Base-by-base conservation (phyloP, 2,329 filamentous ascomycete species). In the Tolypocladium capitatum region DNA sequence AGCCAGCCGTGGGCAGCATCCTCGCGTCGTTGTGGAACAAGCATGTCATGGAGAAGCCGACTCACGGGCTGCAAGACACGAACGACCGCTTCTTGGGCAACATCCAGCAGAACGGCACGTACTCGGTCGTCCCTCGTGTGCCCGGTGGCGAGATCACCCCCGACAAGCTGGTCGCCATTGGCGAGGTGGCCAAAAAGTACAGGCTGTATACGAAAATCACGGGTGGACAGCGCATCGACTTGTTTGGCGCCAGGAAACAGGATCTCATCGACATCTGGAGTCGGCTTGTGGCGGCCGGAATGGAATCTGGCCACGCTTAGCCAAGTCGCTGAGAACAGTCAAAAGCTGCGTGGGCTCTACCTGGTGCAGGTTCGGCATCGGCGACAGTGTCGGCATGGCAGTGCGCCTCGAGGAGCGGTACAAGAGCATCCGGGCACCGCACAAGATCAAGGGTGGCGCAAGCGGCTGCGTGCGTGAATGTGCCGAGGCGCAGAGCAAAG, bases 221-320 rank as follows among this genome's bases (percentile, higher is more conserved):
- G 0, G 89, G 89, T 48, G 89, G 86, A 1, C 89, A 95, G 65
- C 80, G 89, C 48, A 94, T 95, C 59, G 89, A 95, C 64, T 79
- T 95, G 81, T 95, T 95, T 59, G 89, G 89, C 36, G 89, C 89
- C 0, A 82, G 81, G 66, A 94, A 94, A 67, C 84, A 92, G 54
- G 87, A 95, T 62, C 72, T 95, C 18, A 73, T 86, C 2, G 74
- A 75, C 14, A 95, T 95, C 56, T 95, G 89, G 89, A 76, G 77
- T 40, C 78, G 81, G 55, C 73, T 95, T 3, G 78, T 94, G 9
- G 81, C 86, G 48, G 89, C 84, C 1, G 89, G 89, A 20, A 84
- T 95, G 82, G 89, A 95, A 64, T 88, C 83, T 52, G 89, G 89
- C 0, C 88, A 95, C 60, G 89, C 87, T 0, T 95, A 95, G 89